These are phyloP conservation scores for Cyclocybe aegerita DNA, from an alignment of 768 basidiomycete species.

Conservation along the genomic window DNA sequence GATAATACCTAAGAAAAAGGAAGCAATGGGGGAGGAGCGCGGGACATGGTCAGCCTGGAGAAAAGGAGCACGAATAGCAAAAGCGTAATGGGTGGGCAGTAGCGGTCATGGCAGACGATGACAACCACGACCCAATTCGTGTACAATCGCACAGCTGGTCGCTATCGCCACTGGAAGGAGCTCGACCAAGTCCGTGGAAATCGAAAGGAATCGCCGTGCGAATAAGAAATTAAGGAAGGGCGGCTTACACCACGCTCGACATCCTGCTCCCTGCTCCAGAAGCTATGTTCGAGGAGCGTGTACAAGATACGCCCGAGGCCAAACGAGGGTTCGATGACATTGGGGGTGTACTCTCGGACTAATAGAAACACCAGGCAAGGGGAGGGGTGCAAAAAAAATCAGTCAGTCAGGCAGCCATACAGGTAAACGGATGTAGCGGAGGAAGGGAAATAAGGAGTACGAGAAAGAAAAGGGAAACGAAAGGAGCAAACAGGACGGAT, in stretches of 20 bases:
- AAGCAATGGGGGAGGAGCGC: neutral
- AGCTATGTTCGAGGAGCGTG: slow-evolving; percentile 90
- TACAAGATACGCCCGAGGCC: slow-evolving; percentile 96
- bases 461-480: slow-evolving; percentile 8
- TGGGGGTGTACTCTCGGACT: slow-evolving; percentile 96
- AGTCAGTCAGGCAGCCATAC: too few relatives aligned
- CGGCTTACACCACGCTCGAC: slow-evolving; percentile 77
- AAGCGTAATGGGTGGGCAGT: too few relatives aligned
- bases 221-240: neutral
- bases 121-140: too few relatives aligned
- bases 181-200: slow-evolving; percentile 7
- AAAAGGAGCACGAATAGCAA: too few relatives aligned
- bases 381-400: too few relatives aligned
- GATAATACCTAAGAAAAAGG: slow-evolving; percentile 70
- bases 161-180: neutral
- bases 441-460: too few relatives aligned
- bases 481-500: slow-evolving; percentile 2
- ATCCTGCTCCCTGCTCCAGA: slow-evolving; percentile 93
- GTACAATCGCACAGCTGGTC: too few relatives aligned
- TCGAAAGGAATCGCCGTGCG: slow-evolving; percentile 1
- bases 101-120: too few relatives aligned
- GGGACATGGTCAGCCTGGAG: too few relatives aligned
- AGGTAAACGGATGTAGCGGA: too few relatives aligned
- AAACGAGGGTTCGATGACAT: slow-evolving; percentile 98
- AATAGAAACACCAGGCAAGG: too few relatives aligned